Evolutionary conservation across 805 yeast species (phyloP), one percentile per base, ranked within the genome.

Genomic region (Wickerhamomyces chambardii): DNA sequence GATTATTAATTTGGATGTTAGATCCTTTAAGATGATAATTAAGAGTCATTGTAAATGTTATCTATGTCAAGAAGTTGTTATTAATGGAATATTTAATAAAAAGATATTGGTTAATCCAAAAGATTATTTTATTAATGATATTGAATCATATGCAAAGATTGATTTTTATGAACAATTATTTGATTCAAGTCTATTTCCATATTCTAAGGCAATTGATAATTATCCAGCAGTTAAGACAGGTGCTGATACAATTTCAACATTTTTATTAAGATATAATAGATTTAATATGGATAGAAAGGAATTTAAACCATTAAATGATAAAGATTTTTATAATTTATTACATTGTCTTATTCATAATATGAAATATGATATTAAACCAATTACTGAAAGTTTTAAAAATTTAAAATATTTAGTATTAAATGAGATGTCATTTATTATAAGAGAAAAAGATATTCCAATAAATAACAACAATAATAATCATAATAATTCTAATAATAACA

Each of bases 171-270:
- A 56, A 11, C 57, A 55, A 47, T 58, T 63, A 48, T 47, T 57
- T 30, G 45, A 49, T 26, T 43, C 60, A 9, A 56, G 58, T 17
- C 36, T 64, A 18, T 43, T 59, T 28, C 70, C 70, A 3, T 64
- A 64, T 36, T 62, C 69, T 1, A 64, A 63, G 36, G 68, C 69
- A 1, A 60, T 64, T 31, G 70, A 63, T 41, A 48, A 46, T 31
- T 63, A 59, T 40, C 70, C 70, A 18, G 53, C 64, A 29, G 68
- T 64, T 4, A 52, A 63, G 32, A 64, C 70, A 0, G 64, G 61
- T 19, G 59, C 64, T 14, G 64, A 61, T 55, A 55, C 52, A 37
- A 38, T 62, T 28, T 47, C 53, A 39, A 45, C 37, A 41, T 60
- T 50, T 52, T 46, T 36, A 32, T 34, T 24, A 31, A 43, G 43